Base-by-base conservation (phyloP, 2,329 filamentous ascomycete genomes). In the Uncinocarpus reesii region DNA sequence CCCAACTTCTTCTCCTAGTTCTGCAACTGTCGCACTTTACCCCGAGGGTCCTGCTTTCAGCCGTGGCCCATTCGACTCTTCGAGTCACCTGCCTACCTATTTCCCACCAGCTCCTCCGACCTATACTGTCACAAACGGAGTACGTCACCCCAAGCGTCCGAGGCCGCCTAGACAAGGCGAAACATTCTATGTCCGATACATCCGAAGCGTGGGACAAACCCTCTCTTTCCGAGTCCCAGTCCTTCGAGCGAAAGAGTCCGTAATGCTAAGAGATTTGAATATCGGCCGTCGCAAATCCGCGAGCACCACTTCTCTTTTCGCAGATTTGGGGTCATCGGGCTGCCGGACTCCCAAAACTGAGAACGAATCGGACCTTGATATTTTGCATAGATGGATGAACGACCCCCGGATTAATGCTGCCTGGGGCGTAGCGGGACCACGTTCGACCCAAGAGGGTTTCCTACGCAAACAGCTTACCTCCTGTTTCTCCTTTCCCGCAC, bases 161-260 rank as follows among this genome's bases (percentile, higher is more conserved):
- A 95, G 93, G 62, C 88, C 90, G 0, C 86, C 88, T 1, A 81
- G 86, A 2, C 88, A 94, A 73, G 88, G 88, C 11, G 87, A 95
- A 59, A 80, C 86, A 0, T 90, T 98, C 59, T 98, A 98, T 64
- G 83, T 81, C 0, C 83, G 92, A 47, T 95, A 83, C 62, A 74
- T 96, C 13, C 86, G 86, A 0, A 90, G 83, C 40, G 71, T 89
- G 1, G 78, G 78, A 4, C 86, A 93, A 62, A 95, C 89, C 55
- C 75, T 98, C 7, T 89, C 86, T 0, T 93, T 98, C 68, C 81
- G 92, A 16, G 81, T 92, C 0, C 88, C 89, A 0, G 86, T 83
- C 0, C 68, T 83, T 4, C 82, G 82, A 28, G 63, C 77, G 1
- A 74, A 76, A 57, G 52, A 59, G 0, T 76, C 83, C 0, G 80